phyloP scores from a whole-genome alignment of 2,329 filamentous ascomycete species.

The Trichophyton verrucosum region DNA sequence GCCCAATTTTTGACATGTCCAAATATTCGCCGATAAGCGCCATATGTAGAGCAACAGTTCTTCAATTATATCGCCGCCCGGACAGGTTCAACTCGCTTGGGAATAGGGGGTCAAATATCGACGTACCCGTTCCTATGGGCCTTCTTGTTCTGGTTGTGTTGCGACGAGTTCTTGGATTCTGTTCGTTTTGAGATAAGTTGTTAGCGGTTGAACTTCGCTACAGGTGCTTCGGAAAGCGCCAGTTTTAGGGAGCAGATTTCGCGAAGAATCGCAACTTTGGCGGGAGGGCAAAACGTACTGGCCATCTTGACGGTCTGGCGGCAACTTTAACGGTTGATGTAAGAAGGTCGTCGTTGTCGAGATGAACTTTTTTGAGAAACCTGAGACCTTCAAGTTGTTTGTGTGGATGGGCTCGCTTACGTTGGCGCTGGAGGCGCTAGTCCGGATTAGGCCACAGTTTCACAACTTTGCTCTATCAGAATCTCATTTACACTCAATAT shows the following conservation, averaged over 20 bases:
- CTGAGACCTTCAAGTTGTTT: slow-evolving; percentile 10
- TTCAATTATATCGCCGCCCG: neutral
- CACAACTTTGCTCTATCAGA: neutral
- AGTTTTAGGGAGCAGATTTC: neutral
- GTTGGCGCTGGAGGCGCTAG: slow-evolving; percentile 6
- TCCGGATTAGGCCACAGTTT: slow-evolving; percentile 7
- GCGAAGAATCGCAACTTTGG: neutral
- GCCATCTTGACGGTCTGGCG: slow-evolving; percentile 36
- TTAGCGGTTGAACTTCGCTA: neutral
- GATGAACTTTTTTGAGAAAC: slow-evolving; percentile 16
- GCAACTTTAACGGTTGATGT: slow-evolving; percentile 25
- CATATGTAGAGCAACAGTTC: neutral
- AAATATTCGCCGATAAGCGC: neutral
- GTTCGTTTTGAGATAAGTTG: slow-evolving; percentile 15
- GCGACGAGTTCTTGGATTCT: slow-evolving; percentile 99
- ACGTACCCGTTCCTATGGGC: slow-evolving; percentile 97
- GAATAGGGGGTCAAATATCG: slow-evolving; percentile 1
- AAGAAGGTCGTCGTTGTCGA: slow-evolving; percentile 27
- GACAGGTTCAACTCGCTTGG: neutral
- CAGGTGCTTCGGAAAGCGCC: neutral
- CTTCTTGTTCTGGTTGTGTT: slow-evolving; percentile 98
- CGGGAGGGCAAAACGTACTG: slow-evolving; percentile 26
- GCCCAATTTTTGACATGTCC: neutral
- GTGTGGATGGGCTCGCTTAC: slow-evolving; percentile 15
- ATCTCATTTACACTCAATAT: neutral